Conservation (phyloP, 2,329 filamentous ascomycete genomes). For the Leptodontidium sp. region DNA sequence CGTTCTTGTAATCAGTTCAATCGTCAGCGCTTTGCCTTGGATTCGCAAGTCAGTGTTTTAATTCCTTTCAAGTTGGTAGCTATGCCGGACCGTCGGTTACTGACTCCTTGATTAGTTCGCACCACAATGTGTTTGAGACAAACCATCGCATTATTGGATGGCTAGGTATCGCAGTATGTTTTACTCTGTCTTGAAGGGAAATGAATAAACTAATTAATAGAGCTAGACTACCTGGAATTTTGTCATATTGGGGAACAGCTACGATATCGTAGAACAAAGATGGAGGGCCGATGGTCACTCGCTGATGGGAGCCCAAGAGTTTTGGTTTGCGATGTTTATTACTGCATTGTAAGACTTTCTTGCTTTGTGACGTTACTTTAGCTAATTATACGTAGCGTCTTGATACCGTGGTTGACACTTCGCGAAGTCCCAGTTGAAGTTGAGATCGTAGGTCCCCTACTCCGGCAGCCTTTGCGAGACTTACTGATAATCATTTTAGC, state of each 20-base stretch:
- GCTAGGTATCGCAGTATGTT: conserved; percentile 50
- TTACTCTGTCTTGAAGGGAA: conserved; percentile 9
- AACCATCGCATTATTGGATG: conserved; percentile 54
- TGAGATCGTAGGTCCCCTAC: conserved; percentile 48
- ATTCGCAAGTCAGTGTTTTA: conserved; percentile 49
- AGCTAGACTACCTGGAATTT: conserved; percentile 50
- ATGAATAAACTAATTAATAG: conserved; percentile 30
- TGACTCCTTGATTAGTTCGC: conserved; percentile 44
- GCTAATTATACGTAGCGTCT: conserved; percentile 45
- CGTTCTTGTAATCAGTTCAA: conserved; percentile 49
- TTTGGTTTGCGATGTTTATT: conserved; percentile 54
- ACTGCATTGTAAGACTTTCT: conserved; percentile 48
- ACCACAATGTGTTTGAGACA: conserved; percentile 53
- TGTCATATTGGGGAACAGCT: conserved; percentile 50
- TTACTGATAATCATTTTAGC: conserved; percentile 44
- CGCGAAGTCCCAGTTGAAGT: conserved; percentile 51
- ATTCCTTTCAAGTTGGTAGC: conserved; percentile 10
- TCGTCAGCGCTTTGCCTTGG: conserved; percentile 52
- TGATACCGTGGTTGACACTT: conserved; percentile 52
- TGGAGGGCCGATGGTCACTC: conserved; percentile 48
- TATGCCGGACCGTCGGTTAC: conserved; percentile 17
- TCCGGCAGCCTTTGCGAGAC: conserved; percentile 8
- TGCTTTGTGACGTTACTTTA: neutral
- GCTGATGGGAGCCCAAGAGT: conserved; percentile 50
- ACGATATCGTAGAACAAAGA: conserved; percentile 48